Base-by-base conservation (phyloP, 768 basidiomycete genomes). In the Mrakia frigida region DNA sequence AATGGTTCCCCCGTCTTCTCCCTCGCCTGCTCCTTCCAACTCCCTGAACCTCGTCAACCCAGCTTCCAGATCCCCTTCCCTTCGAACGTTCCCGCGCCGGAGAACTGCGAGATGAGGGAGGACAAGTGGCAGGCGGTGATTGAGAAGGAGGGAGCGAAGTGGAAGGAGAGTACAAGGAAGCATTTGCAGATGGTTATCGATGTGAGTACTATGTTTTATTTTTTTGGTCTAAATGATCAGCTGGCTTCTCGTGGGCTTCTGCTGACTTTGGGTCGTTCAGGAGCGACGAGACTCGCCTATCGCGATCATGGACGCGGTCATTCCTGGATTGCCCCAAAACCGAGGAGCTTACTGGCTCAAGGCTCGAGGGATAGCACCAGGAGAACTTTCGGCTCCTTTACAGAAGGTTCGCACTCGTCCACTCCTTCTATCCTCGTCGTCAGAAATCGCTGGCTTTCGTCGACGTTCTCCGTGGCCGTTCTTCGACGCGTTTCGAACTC, bases 91-190 rank as follows among this genome's bases (percentile, higher is more conserved):
- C 73, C 80, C 4, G 75, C 78, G 11, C 82, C 79, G 9, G 78
- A 82, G 41, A 79, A 81, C 43, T 82, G 83, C 73, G 78, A 77
- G 56, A 75, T 79, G 63, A 82, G 83, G 73, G 82, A 82, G 70
- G 79, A 79, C 46, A 41, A 41, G 16, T 70, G 50, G 43, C 43
- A 53, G 33, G 31, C 13, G 6, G 13, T 70, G 14, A 46, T 70
- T 25, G 46, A 70, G 28, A 31, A 52, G 69, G 46, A 53, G 25
- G 69, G 50, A n/a, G 37, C 16, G 25, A 21, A 9, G 21, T 39
- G 35, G 41, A 25, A 21, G 3, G 35, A 68, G 18, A 39, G 23
- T 21, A 11, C 14, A 16, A 46, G 39, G 41, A 31, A 41, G 25
- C 41, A 50, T 31, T 9, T 46, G 43, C 28, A 70, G 50, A 43